These are phyloP conservation scores for Boletus vermiculosoides DNA, from an alignment of 768 basidiomycete genomes.

Conservation along the genomic window DNA sequence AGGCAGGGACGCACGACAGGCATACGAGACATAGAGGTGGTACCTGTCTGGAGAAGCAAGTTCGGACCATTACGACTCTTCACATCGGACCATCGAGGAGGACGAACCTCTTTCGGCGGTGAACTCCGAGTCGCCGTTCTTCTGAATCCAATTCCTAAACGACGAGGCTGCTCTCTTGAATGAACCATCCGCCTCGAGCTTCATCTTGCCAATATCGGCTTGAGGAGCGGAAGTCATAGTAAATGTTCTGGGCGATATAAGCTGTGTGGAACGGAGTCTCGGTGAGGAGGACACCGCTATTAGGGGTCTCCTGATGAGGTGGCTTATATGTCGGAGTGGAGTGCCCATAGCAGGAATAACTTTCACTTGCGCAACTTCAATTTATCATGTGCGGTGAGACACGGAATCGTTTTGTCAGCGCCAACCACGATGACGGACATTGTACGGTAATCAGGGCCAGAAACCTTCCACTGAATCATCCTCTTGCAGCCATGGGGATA, in stretches of 20 bases:
- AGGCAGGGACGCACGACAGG: slow-evolving; percentile 61
- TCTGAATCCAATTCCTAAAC: slow-evolving; percentile 58
- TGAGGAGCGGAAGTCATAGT: slow-evolving; percentile 36
- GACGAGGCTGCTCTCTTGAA: slow-evolving; percentile 56
- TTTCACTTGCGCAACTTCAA: neutral
- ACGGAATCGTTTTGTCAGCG: slow-evolving; percentile 4
- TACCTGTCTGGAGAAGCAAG: slow-evolving; percentile 62
- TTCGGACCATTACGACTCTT: neutral
- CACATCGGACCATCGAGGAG: neutral
- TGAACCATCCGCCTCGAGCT: slow-evolving; percentile 57
- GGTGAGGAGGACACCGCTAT: neutral
- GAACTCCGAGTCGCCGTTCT: slow-evolving; percentile 50
- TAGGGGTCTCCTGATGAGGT: slow-evolving; percentile 8
- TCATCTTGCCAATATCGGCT: slow-evolving; percentile 55
- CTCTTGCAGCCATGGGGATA: slow-evolving; percentile 5
- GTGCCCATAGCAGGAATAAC: slow-evolving; percentile 18
- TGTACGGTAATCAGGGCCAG: slow-evolving; percentile 10
- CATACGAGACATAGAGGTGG: slow-evolving; percentile 85
- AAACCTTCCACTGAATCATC: neutral
- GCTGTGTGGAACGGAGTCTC: neutral
- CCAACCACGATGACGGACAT: slow-evolving; percentile 16
- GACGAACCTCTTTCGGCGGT: slow-evolving; percentile 71
- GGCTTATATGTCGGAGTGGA: slow-evolving; percentile 9
- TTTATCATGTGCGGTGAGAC: neutral
- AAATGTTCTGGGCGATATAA: neutral